These are phyloP conservation scores for Kuraishia ogatae DNA, from an alignment of 805 yeast genomes.

Conservation along the genomic window DNA sequence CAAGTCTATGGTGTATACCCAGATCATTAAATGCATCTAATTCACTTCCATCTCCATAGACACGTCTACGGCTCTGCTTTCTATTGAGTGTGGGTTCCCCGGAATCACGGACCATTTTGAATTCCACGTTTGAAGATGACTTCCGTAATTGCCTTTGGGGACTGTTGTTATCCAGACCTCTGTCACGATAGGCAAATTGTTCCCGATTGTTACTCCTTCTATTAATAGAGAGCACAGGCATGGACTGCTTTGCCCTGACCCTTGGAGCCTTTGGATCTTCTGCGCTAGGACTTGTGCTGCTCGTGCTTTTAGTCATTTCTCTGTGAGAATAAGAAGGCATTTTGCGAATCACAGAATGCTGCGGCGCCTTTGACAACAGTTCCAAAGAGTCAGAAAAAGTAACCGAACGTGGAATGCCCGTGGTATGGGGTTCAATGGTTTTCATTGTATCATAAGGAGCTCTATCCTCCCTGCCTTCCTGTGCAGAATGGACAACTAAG, in stretches of 20 bases:
- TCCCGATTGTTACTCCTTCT: background rate
- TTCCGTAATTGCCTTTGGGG: constrained; percentile 2
- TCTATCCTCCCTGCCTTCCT: background rate
- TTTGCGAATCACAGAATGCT: background rate
- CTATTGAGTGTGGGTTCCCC: background rate
- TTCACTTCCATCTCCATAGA: constrained; percentile 15
- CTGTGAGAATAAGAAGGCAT: background rate
- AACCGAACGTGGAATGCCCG: background rate
- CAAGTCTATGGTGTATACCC: constrained; percentile 7
- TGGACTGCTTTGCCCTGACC: background rate
- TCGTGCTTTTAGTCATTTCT: background rate
- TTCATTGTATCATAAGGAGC: background rate
- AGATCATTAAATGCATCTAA: constrained; percentile 16
- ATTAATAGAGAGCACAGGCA: background rate
- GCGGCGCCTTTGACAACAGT: background rate
- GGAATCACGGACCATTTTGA: background rate
- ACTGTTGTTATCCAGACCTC: background rate
- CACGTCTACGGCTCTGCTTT: background rate
- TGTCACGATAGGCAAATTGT: background rate
- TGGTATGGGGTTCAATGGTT: background rate
- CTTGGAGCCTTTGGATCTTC: background rate
- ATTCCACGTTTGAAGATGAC: constrained; percentile 1
- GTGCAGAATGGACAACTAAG: background rate
- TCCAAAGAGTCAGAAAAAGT: background rate
- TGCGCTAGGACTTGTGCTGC: background rate